A percentile compares a stretch with the other conserved stretches of the same genome.
These are phyloP conservation scores for Globisporangium viniferum DNA, from an alignment of 352 stramenopile species.

Conservation along the genomic window DNA sequence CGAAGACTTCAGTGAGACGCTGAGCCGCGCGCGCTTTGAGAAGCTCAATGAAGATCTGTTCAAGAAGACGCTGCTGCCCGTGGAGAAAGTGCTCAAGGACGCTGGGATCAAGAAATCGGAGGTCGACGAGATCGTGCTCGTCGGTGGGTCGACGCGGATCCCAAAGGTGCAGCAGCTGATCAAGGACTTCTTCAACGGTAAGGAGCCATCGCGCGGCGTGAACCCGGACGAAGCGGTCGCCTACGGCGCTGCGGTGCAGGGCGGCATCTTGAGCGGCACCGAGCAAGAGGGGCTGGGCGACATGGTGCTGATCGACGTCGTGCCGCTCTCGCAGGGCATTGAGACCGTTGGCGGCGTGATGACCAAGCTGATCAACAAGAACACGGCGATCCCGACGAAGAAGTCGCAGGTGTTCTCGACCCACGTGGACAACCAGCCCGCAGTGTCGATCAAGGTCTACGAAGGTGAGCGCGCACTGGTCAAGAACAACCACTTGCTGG, in stretches of 20 bases:
- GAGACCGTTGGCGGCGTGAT: conserved; percentile 77
- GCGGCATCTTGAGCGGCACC: conserved; percentile 46
- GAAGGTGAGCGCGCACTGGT: conserved; percentile 98
- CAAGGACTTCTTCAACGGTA: conserved; percentile 94
- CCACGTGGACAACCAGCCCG: conserved; percentile 63
- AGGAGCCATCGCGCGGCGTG: conserved; percentile 94
- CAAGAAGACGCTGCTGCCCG: conserved; percentile 85
- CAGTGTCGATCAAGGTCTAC: conserved; percentile 84
- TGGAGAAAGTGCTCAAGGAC: conserved; percentile 71
- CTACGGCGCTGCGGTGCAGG: conserved; percentile 44
- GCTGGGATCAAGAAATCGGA: conserved; percentile 89
- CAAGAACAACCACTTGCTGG: conserved; percentile 84
- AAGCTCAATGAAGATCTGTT: conserved; percentile 91
- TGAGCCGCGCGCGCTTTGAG: conserved; percentile 91
- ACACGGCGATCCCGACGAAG: conserved; percentile 64
- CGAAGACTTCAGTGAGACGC: conserved; percentile 90
- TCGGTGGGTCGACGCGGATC: conserved; percentile 98
- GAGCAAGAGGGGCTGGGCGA: conserved; percentile 32
- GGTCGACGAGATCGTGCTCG: conserved; percentile 98
- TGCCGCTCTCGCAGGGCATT: conserved; percentile 61
- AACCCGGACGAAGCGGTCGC: conserved; percentile 89
- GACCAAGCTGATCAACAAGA: conserved; percentile 56
- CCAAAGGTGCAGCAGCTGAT: conserved; percentile 97
- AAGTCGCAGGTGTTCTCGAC: conserved; percentile 69
- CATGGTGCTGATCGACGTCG: conserved; percentile 71